phyloP scores from a whole-genome alignment of 352 stramenopile species.

The Phytophthora hibernalis region DNA sequence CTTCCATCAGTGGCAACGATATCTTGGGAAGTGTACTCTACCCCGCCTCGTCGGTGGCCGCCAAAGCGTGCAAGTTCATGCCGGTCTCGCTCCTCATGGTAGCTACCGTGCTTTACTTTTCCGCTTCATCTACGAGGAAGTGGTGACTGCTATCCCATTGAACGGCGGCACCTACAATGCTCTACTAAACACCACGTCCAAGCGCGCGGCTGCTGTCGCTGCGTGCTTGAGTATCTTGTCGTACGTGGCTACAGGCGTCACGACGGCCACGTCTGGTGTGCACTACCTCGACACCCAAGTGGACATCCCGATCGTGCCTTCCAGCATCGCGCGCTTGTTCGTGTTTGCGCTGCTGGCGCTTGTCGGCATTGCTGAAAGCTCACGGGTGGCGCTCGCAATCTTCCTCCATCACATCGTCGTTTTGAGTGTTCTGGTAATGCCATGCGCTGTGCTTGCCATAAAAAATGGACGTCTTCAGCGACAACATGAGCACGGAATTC shows the following conservation, averaged over 20 bases:
- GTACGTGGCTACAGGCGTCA: conserved; percentile 90
- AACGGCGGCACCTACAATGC: conserved; percentile 92
- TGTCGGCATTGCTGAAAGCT: conserved; percentile 81
- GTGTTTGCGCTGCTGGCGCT: conserved; percentile 81
- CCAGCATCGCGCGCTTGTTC: conserved; percentile 59
- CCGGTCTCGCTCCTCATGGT: conserved; percentile 81
- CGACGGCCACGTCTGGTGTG: conserved; percentile 64
- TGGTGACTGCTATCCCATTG: conserved; percentile 82
- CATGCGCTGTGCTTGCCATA: conserved; percentile 56
- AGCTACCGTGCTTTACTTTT: conserved; percentile 57
- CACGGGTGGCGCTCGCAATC: conserved; percentile 76
- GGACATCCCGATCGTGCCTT: conserved; percentile 46
- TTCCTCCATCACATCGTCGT: conserved; percentile 80
- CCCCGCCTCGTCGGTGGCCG: conserved; percentile 41
- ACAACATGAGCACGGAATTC: conserved; percentile 67
- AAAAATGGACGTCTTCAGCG: conserved; percentile 60
- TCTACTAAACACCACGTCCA: conserved; percentile 88
- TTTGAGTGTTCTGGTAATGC: conserved; percentile 56
- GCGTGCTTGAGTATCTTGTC: conserved; percentile 85
- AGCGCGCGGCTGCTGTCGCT: conserved; percentile 78
- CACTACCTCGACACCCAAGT: conserved; percentile 79
- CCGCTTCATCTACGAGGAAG: conserved; percentile 35
- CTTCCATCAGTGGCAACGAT: conserved; percentile 91
- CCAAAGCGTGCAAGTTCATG: conserved; percentile 75
- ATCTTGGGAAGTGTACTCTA: conserved; percentile 88